Percentiles rank a stretch among this genome's conserved stretches.
phyloP scores from a whole-genome alignment of 805 yeast species.

The Tetrapisispora nanseiensis region DNA sequence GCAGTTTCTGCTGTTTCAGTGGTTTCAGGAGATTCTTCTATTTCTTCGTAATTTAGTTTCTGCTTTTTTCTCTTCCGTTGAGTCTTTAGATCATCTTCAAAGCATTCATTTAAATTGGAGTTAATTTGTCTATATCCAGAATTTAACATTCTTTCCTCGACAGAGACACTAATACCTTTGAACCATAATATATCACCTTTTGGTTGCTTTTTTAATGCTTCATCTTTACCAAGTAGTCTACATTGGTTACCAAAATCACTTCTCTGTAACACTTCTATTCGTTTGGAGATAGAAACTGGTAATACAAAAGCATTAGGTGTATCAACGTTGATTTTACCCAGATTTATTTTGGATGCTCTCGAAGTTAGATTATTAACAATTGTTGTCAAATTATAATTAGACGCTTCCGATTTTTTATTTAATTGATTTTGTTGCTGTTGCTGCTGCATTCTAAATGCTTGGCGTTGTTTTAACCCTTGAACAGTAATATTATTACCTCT shows the following conservation, averaged over 20 bases:
- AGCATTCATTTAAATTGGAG: constrained; percentile 20
- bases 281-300: constrained; percentile 27
- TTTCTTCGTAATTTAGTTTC: constrained; percentile 20
- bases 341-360: constrained; percentile 17
- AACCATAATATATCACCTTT: constrained; percentile 51
- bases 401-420: constrained; percentile 12
- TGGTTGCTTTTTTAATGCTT: constrained; percentile 13
- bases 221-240: constrained; percentile 17
- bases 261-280: constrained; percentile 30
- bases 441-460: constrained; percentile 14
- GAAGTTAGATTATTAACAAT: constrained; percentile 21
- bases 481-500: constrained; percentile 9
- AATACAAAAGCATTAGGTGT: constrained; percentile 23
- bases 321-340: constrained; percentile 21
- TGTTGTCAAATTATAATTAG: constrained; percentile 19
- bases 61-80: constrained; percentile 11
- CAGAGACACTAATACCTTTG: constrained; percentile 52
- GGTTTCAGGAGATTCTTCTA: constrained; percentile 3
- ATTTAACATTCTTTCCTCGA: constrained; percentile 34
- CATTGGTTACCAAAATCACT: constrained; percentile 25
- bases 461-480: constrained; percentile 19
- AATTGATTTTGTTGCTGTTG: constrained; percentile 18
- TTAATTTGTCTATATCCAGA: constrained; percentile 11
- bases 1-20: neutral
- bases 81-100: constrained; percentile 2